Evolutionary conservation across 2,329 filamentous ascomycete species (phyloP), one percentile per base, ranked within the genome.

Genomic region (Ambrosiella cleistominuta): DNA sequence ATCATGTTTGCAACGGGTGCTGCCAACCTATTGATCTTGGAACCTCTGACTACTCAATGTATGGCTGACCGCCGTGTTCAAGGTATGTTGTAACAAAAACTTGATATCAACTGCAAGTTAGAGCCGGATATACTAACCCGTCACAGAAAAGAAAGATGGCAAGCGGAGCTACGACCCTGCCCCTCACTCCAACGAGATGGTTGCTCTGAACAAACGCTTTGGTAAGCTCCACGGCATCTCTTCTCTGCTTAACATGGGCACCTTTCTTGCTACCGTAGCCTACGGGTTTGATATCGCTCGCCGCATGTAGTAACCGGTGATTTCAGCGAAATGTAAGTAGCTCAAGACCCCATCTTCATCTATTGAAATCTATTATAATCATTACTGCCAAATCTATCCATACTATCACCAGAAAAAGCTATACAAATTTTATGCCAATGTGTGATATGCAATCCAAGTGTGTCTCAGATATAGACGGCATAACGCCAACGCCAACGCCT

Each of bases 161-260:
- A 96, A 95, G 77, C 86, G 85, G 68, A 87, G 83, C 69, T 86
- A 85, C 66, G 88, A 95, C 63, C 73, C 79, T 56, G 78, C 82
- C 0, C 86, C 88, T 44, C 87, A 95, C 66, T 93, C 86, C 4
- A 76, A 83, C 64, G 87, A 91, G 72, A 96, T 97, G 90, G 70
- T 80, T 64, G 75, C 75, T 7, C 70, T 95, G 64, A 95, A 91
- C 74, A 86, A 82, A 71, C 76, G 75, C 62, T 97, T 97, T 69
- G 81, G 79, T 13, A 79, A 78, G 62, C 70, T 95, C 59, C 93
- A 98, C 69, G 88, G 90, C 5, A 71, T 86, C 53, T 95, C 88
- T 7, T 86, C 86, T 36, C 69, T 94, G 61, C 68, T 94, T 17
- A 96, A 96, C 68, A 67, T 97, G 60, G 69, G 78, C 1, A 84